These are phyloP conservation scores for Hyaloscypha bicolor DNA, from an alignment of 495 filamentous ascomycete genomes.

Conservation along the genomic window DNA sequence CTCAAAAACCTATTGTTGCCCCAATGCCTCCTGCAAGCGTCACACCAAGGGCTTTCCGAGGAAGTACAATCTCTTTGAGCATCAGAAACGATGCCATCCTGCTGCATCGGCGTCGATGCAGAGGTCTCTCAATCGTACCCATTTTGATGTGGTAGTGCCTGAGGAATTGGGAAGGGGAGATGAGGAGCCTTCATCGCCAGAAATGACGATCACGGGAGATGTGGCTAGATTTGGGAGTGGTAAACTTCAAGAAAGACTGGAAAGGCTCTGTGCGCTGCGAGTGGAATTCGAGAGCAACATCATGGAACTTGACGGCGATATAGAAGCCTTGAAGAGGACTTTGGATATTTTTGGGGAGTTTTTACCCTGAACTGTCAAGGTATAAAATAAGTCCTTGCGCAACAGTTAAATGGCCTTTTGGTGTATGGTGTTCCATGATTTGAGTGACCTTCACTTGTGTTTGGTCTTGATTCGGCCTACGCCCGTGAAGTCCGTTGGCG, in stretches of 20 bases:
- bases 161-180: constrained; percentile 9
- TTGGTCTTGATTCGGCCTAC: too few relatives aligned
- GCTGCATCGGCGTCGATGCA: constrained; percentile 7
- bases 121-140: constrained; percentile 9
- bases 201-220: neutral
- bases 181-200: constrained; percentile 4
- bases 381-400: too few relatives aligned
- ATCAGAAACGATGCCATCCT: constrained; percentile 25
- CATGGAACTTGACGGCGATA: constrained; percentile 14
- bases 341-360: constrained; percentile 17
- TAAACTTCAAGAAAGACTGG: constrained; percentile 15
- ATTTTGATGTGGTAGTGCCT: constrained; percentile 6
- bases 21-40: constrained; percentile 17
- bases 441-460: too few relatives aligned
- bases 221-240: constrained; percentile 2
- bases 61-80: constrained; percentile 23
- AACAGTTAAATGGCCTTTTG: too few relatives aligned
- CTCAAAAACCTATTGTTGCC: constrained; percentile 16
- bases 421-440: too few relatives aligned
- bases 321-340: constrained; percentile 19
- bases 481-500: too few relatives aligned
- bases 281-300: constrained; percentile 19
- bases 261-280: constrained; percentile 5
- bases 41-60: constrained; percentile 15
- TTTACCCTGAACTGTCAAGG: neutral